Base-by-base conservation (phyloP, 352 stramenopile genomes). In the Phytophthora ohioensis region DNA sequence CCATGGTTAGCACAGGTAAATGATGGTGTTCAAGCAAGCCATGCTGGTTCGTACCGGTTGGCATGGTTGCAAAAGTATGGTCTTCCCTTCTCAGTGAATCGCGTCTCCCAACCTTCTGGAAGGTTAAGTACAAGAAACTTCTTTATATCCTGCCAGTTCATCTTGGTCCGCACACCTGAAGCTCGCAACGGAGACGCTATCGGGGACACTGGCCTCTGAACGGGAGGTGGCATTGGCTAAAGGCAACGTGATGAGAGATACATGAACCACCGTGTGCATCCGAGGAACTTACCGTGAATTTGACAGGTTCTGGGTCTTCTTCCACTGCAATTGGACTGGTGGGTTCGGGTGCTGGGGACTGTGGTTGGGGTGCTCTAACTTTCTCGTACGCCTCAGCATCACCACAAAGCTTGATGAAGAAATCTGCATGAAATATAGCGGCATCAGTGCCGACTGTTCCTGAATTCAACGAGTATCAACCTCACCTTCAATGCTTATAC, bases 51-150 rank as follows among this genome's bases (percentile, higher is more conserved):
- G 55, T 68, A 94, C 87, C 86, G 57, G 48, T 91, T 85, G 11
- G 66, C 76, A 45, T 95, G 87, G 56, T 93, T 90, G 71, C 87
- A 93, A 60, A 94, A 94, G 68, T 96, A 96, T 2, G 89, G 89
- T 47, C 81, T 81, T 3, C 89, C 87, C 30, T 92, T 94, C 42
- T 91, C 82, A 13, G 85, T 96, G 69, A 91, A 93, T 5, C 88
- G 84, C 45, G 79, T 88, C 58, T 96, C 89, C 89, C 89, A 96
- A 8, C 88, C 87, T 30, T 91, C 77, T 0, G 88, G 88, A 2
- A 94, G 69, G 35, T 92, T 92, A 17, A 93, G 39, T 4, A 85
- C 59, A 2, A 94, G 57, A 17, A 91, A 80, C 45, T 88, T 87
- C 41, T 87, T 90, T 81, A 94, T 91, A 43, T 94, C 81, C 38